These are phyloP conservation scores for Boletus reticuloceps DNA, from an alignment of 768 basidiomycete species.

Conservation along the genomic window DNA sequence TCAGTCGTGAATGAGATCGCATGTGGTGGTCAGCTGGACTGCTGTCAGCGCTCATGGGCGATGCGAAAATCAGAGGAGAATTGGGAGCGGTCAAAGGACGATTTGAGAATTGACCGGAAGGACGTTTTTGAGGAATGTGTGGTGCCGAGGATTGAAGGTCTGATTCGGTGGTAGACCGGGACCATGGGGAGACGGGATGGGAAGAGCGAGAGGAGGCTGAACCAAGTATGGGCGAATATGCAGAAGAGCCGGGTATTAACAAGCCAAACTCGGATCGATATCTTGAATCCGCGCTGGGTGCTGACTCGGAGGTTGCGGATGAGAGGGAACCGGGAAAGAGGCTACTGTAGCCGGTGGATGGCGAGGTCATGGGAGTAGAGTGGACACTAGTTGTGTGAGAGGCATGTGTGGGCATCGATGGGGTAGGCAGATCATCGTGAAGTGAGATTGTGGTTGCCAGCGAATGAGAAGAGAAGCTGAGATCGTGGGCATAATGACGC, in stretches of 20 bases:
- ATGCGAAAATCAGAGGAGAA: not conserved
- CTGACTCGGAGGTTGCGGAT: slow-evolving; percentile 26
- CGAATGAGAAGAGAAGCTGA: slow-evolving; percentile 18
- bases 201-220: slow-evolving; percentile 16
- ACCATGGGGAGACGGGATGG: slow-evolving; percentile 12
- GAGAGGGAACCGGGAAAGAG: slow-evolving; percentile 19
- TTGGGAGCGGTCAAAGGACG: slow-evolving; percentile 21
- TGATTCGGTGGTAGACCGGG: slow-evolving; percentile 19
- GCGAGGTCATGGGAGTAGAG: slow-evolving; percentile 26
- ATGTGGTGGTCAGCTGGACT: slow-evolving; percentile 6
- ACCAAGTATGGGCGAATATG: slow-evolving; percentile 11
- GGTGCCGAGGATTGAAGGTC: slow-evolving; percentile 10
- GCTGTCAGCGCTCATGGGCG: not conserved
- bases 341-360: slow-evolving; percentile 23
- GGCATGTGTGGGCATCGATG: not conserved
- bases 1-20: slow-evolving; percentile 17
- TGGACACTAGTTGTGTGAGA: slow-evolving; percentile 15
- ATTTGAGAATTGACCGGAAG: slow-evolving; percentile 2
- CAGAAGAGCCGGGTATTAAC: slow-evolving; percentile 1
- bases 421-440: slow-evolving; percentile 10
- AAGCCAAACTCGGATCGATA: slow-evolving; percentile 18
- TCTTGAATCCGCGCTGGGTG: slow-evolving; percentile 7
- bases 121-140: slow-evolving; percentile 3
- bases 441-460: slow-evolving; percentile 7
- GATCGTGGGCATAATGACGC: slow-evolving; percentile 13